Percentiles rank a stretch among this genome's conserved stretches.
These are phyloP conservation scores for Xylaria longipes DNA, from an alignment of 495 filamentous ascomycete genomes.

Conservation along the genomic window DNA sequence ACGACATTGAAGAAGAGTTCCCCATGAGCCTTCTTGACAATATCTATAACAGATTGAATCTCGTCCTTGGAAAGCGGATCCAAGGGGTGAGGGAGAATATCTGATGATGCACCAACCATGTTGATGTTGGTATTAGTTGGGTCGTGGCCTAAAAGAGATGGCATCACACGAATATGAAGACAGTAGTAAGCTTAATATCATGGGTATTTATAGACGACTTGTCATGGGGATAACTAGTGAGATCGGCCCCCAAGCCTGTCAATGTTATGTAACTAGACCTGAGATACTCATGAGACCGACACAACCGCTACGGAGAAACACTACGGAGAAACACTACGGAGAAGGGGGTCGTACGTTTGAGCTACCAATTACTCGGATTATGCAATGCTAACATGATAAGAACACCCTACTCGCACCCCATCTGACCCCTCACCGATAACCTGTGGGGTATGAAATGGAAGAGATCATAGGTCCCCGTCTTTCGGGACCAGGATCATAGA, in stretches of 20 bases:
- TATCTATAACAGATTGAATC: constrained; percentile 74
- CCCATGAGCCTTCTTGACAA: constrained; percentile 75
- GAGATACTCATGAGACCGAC: background rate
- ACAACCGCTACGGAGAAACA: background rate
- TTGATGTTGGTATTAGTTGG: constrained; percentile 4
- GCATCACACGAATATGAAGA: background rate
- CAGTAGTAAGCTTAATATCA: background rate
- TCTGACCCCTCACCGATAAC: constrained; percentile 29
- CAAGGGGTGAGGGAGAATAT: constrained; percentile 67
- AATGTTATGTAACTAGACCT: constrained; percentile 6
- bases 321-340: background rate
- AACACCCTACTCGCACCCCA: background rate
- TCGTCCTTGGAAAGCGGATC: constrained; percentile 81
- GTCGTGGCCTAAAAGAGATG: background rate
- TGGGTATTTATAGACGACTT: background rate
- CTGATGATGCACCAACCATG: constrained; percentile 33
- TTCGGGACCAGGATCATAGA: background rate
- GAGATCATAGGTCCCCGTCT: background rate
- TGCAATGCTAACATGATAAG: constrained; percentile 24
- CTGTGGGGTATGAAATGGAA: background rate
- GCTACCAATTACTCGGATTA: constrained; percentile 13
- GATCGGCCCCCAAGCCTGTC: background rate
- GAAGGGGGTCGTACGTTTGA: background rate
- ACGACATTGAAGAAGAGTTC: constrained; percentile 86
- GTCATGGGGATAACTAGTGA: background rate